phyloP scores from a whole-genome alignment of 2,329 filamentous ascomycete genomes.

The Fusarium sulawesiense region DNA sequence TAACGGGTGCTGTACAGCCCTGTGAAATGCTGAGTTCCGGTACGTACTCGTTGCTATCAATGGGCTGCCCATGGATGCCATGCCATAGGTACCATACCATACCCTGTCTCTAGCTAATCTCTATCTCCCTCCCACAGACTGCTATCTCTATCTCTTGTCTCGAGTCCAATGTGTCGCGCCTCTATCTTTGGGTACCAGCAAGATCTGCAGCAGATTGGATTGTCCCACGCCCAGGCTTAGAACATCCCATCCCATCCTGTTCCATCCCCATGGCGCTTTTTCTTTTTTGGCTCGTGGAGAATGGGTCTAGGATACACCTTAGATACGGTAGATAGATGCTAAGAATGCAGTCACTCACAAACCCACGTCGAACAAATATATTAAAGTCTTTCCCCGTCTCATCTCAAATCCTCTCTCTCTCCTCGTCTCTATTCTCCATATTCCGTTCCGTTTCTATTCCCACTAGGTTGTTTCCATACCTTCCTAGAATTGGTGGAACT shows the following conservation, averaged over 20 bases:
- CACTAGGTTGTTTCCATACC: constrained; percentile 26
- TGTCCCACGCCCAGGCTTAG: constrained; percentile 29
- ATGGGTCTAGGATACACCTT: constrained; percentile 3
- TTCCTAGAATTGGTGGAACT: constrained; percentile 21
- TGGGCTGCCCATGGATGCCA: background rate
- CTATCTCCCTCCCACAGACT: constrained; percentile 16
- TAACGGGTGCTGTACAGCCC: constrained; percentile 24
- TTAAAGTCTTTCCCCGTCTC: constrained; percentile 34
- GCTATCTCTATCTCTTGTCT: constrained; percentile 31
- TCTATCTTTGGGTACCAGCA: constrained; percentile 27
- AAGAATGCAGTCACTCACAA: background rate
- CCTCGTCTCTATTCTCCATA: constrained; percentile 13
- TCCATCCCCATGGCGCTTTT: background rate
- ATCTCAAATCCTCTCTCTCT: constrained; percentile 9
- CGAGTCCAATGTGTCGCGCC: constrained; percentile 21
- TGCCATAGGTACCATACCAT: background rate
- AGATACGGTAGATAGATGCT: constrained; percentile 9
- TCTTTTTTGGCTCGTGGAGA: constrained; percentile 32
- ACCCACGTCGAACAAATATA: constrained; percentile 24
- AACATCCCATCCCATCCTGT: constrained; percentile 26
- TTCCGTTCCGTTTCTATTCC: constrained; percentile 15
- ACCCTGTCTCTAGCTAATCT: constrained; percentile 24
- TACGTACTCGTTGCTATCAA: constrained; percentile 31
- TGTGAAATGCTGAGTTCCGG: constrained; percentile 18
- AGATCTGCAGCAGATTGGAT: constrained; percentile 28